A percentile compares a stretch with the other conserved stretches of the same genome.
These are phyloP conservation scores for Arachnomyces sp. DNA, from an alignment of 2,329 filamentous ascomycete genomes.

Conservation along the genomic window DNA sequence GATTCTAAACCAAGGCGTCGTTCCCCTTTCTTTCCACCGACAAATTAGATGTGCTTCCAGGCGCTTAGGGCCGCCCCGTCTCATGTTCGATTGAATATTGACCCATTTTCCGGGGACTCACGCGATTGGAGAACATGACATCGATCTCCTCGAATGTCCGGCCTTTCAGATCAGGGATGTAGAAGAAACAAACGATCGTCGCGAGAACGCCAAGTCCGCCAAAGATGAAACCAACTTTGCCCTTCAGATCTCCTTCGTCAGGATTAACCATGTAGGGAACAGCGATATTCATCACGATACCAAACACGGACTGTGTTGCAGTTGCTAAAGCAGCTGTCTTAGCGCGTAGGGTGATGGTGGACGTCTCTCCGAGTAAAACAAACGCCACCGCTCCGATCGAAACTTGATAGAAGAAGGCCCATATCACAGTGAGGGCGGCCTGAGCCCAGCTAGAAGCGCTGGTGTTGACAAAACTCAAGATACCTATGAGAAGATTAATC, in stretches of 20 bases:
- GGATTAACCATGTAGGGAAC: slow-evolving; percentile 37
- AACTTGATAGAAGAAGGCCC: slow-evolving; percentile 33
- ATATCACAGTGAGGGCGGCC: slow-evolving; percentile 30
- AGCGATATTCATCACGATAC: slow-evolving; percentile 33
- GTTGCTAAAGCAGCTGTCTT: slow-evolving; percentile 40
- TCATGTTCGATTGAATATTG: too few species aligned
- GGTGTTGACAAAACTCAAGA: slow-evolving; percentile 32
- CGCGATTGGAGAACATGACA: not conserved
- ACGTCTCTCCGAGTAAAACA: slow-evolving; percentile 41
- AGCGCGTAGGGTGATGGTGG: slow-evolving; percentile 34
- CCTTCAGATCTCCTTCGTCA: slow-evolving; percentile 24
- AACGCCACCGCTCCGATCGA: slow-evolving; percentile 39
- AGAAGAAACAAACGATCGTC: slow-evolving; percentile 11
- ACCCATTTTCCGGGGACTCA: not conserved
- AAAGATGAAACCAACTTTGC: slow-evolving; percentile 31
- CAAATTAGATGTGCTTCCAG: too few species aligned
- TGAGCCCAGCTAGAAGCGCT: slow-evolving; percentile 26
- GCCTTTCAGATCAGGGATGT: slow-evolving; percentile 17
- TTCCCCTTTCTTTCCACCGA: too few species aligned
- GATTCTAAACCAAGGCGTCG: too few species aligned
- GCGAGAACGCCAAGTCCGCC: slow-evolving; percentile 16
- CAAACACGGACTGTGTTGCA: slow-evolving; percentile 32
- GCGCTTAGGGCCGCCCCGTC: too few species aligned
- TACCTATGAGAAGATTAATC: slow-evolving; percentile 33
- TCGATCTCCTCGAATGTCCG: slow-evolving; percentile 13